Evolutionary conservation across 768 basidiomycete genomes (phyloP).

Genomic region (Exsudoporus frostii): DNA sequence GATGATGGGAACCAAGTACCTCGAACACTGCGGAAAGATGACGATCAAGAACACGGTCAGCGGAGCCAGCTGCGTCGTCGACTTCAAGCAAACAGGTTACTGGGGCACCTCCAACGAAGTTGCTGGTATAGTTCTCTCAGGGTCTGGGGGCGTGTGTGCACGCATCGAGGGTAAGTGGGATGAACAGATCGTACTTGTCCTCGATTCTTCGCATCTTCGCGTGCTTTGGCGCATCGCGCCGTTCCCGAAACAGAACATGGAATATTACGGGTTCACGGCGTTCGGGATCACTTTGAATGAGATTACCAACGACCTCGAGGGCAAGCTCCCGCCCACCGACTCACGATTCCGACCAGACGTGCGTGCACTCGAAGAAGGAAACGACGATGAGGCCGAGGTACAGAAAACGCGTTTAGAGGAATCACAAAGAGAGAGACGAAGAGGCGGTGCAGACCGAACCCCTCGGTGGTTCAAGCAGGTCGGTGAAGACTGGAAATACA

Average conservation of each 20-base stretch:
- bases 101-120: slow-evolving; percentile 79
- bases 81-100: slow-evolving; percentile 84
- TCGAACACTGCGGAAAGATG: slow-evolving; percentile 83
- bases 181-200: slow-evolving; percentile 67
- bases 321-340: slow-evolving; percentile 73
- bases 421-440: slow-evolving; percentile 70
- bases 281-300: slow-evolving; percentile 83
- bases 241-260: slow-evolving; percentile 66
- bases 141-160: slow-evolving; percentile 51
- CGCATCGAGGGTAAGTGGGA: slow-evolving; percentile 91
- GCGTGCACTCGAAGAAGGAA: slow-evolving; percentile 75
- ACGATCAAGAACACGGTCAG: slow-evolving; percentile 61
- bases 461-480: slow-evolving; percentile 77
- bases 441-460: slow-evolving; percentile 50
- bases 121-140: slow-evolving; percentile 53
- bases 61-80: slow-evolving; percentile 61
- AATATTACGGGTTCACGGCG: slow-evolving; percentile 80
- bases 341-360: slow-evolving; percentile 82
- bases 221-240: slow-evolving; percentile 75
- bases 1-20: slow-evolving; percentile 87
- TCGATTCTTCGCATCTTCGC: slow-evolving; percentile 65
- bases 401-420: slow-evolving; percentile 75
- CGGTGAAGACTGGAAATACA: slow-evolving; percentile 71
- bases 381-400: slow-evolving; percentile 64
- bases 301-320: slow-evolving; percentile 61